Evolutionary conservation across 495 filamentous ascomycete species (phyloP), one percentile per base, ranked within the genome.

Genomic region (Corynascus novoguineensis): DNA sequence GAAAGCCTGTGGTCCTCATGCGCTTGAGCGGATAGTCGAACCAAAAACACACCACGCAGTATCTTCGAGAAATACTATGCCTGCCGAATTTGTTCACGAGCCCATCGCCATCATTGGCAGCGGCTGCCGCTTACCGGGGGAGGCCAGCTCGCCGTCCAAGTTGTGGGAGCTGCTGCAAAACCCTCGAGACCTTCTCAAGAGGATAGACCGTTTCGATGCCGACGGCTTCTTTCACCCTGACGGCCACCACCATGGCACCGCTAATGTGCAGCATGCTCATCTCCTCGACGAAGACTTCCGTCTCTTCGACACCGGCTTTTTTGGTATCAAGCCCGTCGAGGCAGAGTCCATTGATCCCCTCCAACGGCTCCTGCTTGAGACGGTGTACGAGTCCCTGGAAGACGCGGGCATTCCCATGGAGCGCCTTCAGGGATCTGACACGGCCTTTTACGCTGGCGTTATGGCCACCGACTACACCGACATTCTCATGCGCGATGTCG

Each of bases 331-430:
- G 15, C 64, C 73, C 0, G 67, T 76, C 4, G 82, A 85, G 60
- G 71, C 73, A 0, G 59, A 64, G 17, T 66, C 70, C 3, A 78
- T 75, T 64, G 82, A 83, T 49, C 82, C 80, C 0, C 78, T 81
- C 50, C 78, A 79, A 40, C 66, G 81, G 0, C 66, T 78, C 0
- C 44, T 80, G 0, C 72, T 83, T 3, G 74, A 83, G 31, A 61
- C 68, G 0, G 68, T 74, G 0, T 82, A 83, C 41, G 71, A 83
- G 54, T 73, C 77, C 4, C 75, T 95, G 1, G 90, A 93, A 65
- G 85, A 85, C 74, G 85, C 59, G 1, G 90, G 90, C 0, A 81
- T 88, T 53, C 78, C 83, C 21, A 85, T 89, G 0, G 84, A 87
- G 3, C 80, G 78, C 2, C 85, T 89, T 0, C 29, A 21, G 8